Conservation (phyloP, 192 early-diverging fungal genomes). For the Coemansia sp. region DNA sequence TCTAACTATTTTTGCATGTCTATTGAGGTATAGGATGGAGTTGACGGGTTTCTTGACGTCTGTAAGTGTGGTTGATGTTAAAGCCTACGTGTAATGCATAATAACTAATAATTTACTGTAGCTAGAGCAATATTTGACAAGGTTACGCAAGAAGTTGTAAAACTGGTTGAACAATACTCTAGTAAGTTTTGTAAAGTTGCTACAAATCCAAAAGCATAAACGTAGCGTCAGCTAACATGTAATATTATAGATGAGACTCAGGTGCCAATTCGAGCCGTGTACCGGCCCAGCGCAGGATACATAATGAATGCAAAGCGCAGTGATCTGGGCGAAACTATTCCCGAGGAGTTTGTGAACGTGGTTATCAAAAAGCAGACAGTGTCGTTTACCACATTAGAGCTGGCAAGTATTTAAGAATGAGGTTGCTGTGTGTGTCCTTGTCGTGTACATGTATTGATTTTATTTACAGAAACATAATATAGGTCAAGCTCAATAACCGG, state of each 20-base stretch:
- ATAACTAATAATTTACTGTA: slow-evolving; percentile 1
- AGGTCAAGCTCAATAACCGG: slow-evolving; percentile 78
- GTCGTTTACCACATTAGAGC: slow-evolving; percentile 73
- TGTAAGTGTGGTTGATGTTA: slow-evolving; percentile 44
- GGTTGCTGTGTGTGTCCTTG: neutral
- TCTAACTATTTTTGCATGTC: neutral
- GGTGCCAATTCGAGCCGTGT: slow-evolving; percentile 68
- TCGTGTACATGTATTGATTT: neutral
- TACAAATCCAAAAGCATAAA: neutral
- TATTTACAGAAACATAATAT: slow-evolving; percentile 1
- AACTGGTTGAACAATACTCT: slow-evolving; percentile 52
- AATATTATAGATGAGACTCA: slow-evolving; percentile 52
- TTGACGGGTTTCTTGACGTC: slow-evolving; percentile 84
- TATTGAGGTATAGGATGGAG: slow-evolving; percentile 57
- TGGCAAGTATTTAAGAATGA: slow-evolving; percentile 55
- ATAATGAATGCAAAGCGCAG: slow-evolving; percentile 56
- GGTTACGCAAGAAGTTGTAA: slow-evolving; percentile 41
- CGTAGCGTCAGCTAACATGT: neutral
- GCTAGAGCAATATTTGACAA: slow-evolving; percentile 40
- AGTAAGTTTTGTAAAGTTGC: slow-evolving; percentile 5
- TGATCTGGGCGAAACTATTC: slow-evolving; percentile 51
- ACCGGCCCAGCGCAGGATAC: slow-evolving; percentile 63
- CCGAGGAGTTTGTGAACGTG: slow-evolving; percentile 73
- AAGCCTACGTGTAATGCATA: neutral
- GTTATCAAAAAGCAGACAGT: slow-evolving; percentile 61